Evolutionary conservation across 176 grass and related monocot species (phyloP).

Genomic region (Carex scoparia): DNA sequence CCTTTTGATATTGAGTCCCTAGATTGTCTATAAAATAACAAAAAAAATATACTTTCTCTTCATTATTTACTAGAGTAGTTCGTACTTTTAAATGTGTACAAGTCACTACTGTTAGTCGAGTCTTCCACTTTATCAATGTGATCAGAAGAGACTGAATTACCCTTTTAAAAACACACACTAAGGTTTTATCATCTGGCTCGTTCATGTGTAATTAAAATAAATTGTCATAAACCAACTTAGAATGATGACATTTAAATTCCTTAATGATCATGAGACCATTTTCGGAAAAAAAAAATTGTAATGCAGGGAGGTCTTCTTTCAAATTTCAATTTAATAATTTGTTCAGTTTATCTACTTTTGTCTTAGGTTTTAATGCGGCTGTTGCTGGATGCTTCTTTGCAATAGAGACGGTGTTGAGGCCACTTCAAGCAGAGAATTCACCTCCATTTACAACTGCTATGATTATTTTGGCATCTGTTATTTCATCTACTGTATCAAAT

Average conservation of each 20-base stretch:
- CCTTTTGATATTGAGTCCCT: not conserved
- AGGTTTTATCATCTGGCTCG: not conserved
- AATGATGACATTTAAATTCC: not conserved
- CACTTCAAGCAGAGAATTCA: slow-evolving; percentile 91
- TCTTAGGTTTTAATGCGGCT: slow-evolving; percentile 93
- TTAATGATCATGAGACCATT: not conserved
- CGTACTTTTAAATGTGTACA: not conserved
- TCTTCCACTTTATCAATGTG: not conserved
- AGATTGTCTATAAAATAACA: not conserved
- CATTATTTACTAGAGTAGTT: not conserved
- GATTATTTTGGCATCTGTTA: slow-evolving; percentile 98
- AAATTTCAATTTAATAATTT: not conserved
- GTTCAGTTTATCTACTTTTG: not conserved
- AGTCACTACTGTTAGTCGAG: not conserved
- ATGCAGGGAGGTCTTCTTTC: not conserved
- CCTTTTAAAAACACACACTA: not conserved
- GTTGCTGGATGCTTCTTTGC: slow-evolving; percentile 98
- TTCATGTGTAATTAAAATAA: not conserved
- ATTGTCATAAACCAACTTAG: not conserved
- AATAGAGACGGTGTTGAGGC: slow-evolving; percentile 93
- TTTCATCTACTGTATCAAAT: slow-evolving; percentile 97
- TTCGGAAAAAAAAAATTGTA: not conserved
- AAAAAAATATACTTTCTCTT: not conserved
- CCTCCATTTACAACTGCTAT: slow-evolving; percentile 98
- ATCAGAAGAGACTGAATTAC: not conserved